Evolutionary conservation across 345 rosid species (phyloP).

Genomic region (Lagerstroemia speciosa): DNA sequence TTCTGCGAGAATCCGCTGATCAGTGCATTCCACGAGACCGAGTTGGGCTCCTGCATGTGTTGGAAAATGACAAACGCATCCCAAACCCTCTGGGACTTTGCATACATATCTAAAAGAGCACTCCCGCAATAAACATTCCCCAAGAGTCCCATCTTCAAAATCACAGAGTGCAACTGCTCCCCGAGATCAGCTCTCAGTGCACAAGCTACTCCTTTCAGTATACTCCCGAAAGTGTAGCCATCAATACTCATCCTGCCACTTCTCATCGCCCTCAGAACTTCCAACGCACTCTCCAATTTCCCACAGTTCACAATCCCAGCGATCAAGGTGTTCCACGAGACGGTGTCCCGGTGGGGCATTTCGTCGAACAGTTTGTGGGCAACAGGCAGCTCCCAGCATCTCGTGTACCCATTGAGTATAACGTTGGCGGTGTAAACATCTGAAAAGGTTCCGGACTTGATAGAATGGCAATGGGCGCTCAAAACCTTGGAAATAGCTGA

Average conservation of each 20-base stretch:
- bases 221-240: constrained; percentile 50
- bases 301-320: constrained; percentile 47
- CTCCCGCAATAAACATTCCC: constrained; percentile 52
- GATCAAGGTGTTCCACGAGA: constrained; percentile 72
- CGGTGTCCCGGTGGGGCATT: constrained; percentile 43
- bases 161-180: constrained; percentile 43
- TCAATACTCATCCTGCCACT: constrained; percentile 28
- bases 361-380: constrained; percentile 55
- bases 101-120: constrained; percentile 66
- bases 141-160: constrained; percentile 34
- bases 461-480: constrained; percentile 31
- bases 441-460: constrained; percentile 34
- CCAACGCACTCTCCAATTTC: constrained; percentile 30
- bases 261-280: constrained; percentile 33
- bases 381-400: constrained; percentile 15
- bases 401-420: constrained; percentile 25
- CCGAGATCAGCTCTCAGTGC: constrained; percentile 36
- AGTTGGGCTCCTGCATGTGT: constrained; percentile 38
- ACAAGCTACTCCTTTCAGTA: constrained; percentile 55
- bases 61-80: constrained; percentile 43
- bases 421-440: constrained; percentile 47
- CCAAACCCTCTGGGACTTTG: constrained; percentile 46
- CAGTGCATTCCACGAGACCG: constrained; percentile 67
- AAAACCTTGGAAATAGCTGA: constrained; percentile 27
- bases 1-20: constrained; percentile 52